A percentile compares a stretch with the other conserved stretches of the same genome.
phyloP scores from a whole-genome alignment of 2,329 filamentous ascomycete species.

The Epichloe hybrida region DNA sequence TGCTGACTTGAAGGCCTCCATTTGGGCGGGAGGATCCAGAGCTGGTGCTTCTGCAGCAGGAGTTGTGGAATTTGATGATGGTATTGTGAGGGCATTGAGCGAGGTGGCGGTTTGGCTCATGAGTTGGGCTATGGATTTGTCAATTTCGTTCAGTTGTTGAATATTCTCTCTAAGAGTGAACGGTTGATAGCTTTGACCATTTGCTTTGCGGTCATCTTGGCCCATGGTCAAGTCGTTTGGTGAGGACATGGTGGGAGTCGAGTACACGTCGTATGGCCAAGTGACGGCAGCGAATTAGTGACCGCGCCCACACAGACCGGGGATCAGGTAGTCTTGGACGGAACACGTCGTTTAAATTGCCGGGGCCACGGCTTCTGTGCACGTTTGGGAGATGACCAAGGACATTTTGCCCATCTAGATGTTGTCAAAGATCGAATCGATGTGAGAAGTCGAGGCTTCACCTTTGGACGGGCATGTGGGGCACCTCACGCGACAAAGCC shows the following conservation, averaged over 20 bases:
- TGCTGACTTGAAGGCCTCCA: constrained; percentile 41
- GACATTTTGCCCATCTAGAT: no score
- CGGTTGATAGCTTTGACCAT: constrained; percentile 26
- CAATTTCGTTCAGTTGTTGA: constrained; percentile 65
- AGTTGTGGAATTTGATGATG: constrained; percentile 8
- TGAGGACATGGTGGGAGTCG: constrained; percentile 15
- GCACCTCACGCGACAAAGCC: no score
- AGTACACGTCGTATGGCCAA: background rate
- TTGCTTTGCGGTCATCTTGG: constrained; percentile 7
- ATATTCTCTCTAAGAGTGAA: constrained; percentile 69
- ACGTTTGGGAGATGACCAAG: no score
- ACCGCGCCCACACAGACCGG: no score
- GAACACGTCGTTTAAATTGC: no score
- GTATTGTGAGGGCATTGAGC: constrained; percentile 31
- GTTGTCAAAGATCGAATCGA: no score
- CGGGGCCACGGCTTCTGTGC: no score
- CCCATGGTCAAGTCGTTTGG: constrained; percentile 19
- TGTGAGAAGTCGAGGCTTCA: no score
- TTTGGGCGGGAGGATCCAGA: constrained; percentile 35
- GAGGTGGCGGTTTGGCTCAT: constrained; percentile 32
- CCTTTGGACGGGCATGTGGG: no score
- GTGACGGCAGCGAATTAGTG: no score
- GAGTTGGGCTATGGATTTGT: constrained; percentile 38
- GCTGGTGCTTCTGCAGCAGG: constrained; percentile 9
- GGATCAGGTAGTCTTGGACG: no score